A percentile compares a stretch with the other conserved stretches of the same genome.
phyloP scores from a whole-genome alignment of 2,329 filamentous ascomycete genomes.

The Ophiostoma piceae region DNA sequence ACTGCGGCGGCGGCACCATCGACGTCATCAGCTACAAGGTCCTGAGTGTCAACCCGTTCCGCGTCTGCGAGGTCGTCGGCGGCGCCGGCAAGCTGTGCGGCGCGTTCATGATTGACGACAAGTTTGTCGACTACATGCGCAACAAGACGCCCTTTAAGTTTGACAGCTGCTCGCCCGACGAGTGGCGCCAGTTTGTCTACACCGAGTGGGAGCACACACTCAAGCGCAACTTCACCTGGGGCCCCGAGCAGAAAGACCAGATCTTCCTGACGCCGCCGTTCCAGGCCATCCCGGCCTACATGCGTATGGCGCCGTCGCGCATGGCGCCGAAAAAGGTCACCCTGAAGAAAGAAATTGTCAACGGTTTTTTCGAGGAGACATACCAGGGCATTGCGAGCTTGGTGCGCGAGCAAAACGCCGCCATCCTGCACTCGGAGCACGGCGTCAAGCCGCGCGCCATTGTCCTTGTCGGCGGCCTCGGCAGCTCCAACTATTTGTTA shows the following conservation, averaged over 20 bases:
- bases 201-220: slow-evolving; percentile 38
- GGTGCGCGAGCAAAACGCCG: slow-evolving; percentile 28
- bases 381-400: slow-evolving; percentile 42
- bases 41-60: slow-evolving; percentile 30
- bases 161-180: slow-evolving; percentile 38
- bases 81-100: slow-evolving; percentile 48
- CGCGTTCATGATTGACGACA: slow-evolving; percentile 45
- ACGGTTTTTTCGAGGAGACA: slow-evolving; percentile 36
- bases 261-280: background rate
- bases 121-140: slow-evolving; percentile 43
- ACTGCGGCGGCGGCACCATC: slow-evolving; percentile 34
- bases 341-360: slow-evolving; percentile 28
- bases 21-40: slow-evolving; percentile 52
- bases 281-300: background rate
- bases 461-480: slow-evolving; percentile 47
- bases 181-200: slow-evolving; percentile 43
- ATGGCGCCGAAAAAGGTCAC: background rate
- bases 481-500: slow-evolving; percentile 43
- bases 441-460: slow-evolving; percentile 34
- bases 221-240: slow-evolving; percentile 32
- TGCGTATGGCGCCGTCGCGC: background rate
- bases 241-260: slow-evolving; percentile 13
- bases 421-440: slow-evolving; percentile 22
- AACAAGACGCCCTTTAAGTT: slow-evolving; percentile 42
- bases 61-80: slow-evolving; percentile 46